phyloP scores from a whole-genome alignment of 2,329 filamentous ascomycete genomes.

The Scedosporium apiospermum region DNA sequence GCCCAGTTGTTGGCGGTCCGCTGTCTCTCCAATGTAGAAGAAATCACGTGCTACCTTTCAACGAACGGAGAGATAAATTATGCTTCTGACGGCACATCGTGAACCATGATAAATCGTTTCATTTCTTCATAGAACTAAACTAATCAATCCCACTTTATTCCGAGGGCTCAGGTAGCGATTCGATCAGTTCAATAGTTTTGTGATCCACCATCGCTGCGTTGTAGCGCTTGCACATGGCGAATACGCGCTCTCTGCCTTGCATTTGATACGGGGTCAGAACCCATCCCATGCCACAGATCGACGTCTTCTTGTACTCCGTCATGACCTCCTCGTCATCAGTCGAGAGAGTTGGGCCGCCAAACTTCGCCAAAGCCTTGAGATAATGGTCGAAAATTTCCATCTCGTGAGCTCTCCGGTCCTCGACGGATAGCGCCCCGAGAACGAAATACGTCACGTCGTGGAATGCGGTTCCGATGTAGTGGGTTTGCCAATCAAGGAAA shows the following conservation, averaged over 20 bases:
- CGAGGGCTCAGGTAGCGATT: too few relatives aligned
- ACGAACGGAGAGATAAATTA: too few relatives aligned
- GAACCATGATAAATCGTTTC: too few relatives aligned
- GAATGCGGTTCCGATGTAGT: slow-evolving; percentile 24
- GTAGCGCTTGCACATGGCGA: too few relatives aligned
- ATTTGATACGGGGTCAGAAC: slow-evolving; percentile 38
- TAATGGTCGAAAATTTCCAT: slow-evolving; percentile 23
- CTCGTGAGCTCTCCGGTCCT: slow-evolving; percentile 23
- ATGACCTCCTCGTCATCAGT: slow-evolving; percentile 15
- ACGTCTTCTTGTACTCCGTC: slow-evolving; percentile 18
- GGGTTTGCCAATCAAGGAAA: slow-evolving; percentile 27
- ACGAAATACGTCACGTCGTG: slow-evolving; percentile 27
- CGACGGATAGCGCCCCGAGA: slow-evolving; percentile 19
- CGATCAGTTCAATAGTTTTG: too few relatives aligned
- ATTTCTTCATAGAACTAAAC: too few relatives aligned
- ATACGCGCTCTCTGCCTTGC: slow-evolving; percentile 25
- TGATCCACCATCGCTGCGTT: too few relatives aligned
- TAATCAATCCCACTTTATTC: too few relatives aligned
- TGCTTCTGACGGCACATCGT: too few relatives aligned
- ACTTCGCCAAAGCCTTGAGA: slow-evolving; percentile 14
- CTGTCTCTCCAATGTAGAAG: too few relatives aligned
- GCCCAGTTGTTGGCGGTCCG: too few relatives aligned
- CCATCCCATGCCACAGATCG: slow-evolving; percentile 18
- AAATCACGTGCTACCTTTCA: too few relatives aligned
- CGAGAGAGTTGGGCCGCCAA: slow-evolving; percentile 18